Evolutionary conservation across 2,329 filamentous ascomycete genomes (phyloP), one percentile per base, ranked within the genome.

Genomic region (Didymella arachidicola): DNA sequence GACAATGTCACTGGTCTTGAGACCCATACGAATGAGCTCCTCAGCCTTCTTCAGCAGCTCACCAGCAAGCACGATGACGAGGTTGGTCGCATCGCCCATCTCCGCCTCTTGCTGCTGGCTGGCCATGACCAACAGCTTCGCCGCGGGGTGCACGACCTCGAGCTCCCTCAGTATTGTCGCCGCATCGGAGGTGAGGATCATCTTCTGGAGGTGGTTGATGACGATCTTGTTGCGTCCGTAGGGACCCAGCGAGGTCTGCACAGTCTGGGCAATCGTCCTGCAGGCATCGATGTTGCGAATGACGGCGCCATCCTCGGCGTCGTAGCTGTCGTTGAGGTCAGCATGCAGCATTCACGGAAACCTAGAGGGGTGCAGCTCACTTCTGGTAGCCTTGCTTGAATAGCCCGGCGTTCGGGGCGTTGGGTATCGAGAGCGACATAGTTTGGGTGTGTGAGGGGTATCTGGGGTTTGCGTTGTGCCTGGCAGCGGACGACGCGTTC

Each of bases 201-300:
- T 97, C 86, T 99, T 99, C 80, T 97, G 92, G 64, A 99, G 86
- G 82, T 99, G 96, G 84, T 99, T 99, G 85, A 99, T 98, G 82
- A 99, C 92, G 76, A 99, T 93, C 84, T 99, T 99, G 85, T 99
- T 99, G 80, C 95, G 91, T 74, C 95, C 95, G 80, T 97, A 97
- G 60, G 95, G 95, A 51, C 95, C 96, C 34, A 99, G 86, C 44
- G 95, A 98, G 57, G 95, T 98, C 83, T 97, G 93, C 48, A 99
- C 95, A 51, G 95, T 99, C 72, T 91, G 91, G 59, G 95, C 89
- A 79, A 99, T 98, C 68, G 95, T 92, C 66, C 93, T 88, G 83
- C 95, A 99, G 77, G 96, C 95, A 77, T 99, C 96, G 81, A 99
- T 98, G 80, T 99, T 99, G 76, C 95, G 93, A 67, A 98, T 86